Evolutionary conservation across 768 basidiomycete genomes (phyloP), one percentile per base, ranked within the genome.

Genomic region (Collybia mongolica): DNA sequence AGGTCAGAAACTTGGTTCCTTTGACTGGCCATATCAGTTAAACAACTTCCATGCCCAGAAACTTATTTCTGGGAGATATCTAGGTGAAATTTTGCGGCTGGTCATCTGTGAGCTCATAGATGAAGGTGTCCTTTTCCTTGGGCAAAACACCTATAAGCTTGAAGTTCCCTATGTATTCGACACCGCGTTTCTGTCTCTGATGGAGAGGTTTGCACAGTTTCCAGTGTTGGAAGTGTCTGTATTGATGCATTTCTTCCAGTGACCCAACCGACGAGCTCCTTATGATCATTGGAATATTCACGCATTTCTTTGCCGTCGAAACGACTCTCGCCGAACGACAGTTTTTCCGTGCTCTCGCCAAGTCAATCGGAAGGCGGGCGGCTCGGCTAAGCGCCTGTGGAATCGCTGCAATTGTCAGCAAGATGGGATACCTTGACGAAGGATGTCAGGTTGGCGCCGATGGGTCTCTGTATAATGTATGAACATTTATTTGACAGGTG

Each of bases 81-180:
- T 99, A 29, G 96, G 96, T 52, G 96, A 99, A 72, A 93, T 98
- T 59, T 79, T 98, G 57, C 87, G 96, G n/a, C 76, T 98, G 23
- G 87, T 98, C 57, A 81, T 99, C 52, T 90, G 87, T 63, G 96
- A 99, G 67, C 84, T 99, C 43, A 93, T 97, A 63, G 95, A 97
- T 63, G 89, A 94, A 57, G 97, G 96, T 69, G 90, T 95, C 17
- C 81, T 99, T 46, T 99, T 99, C 84, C 81, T 97, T 24, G 95
- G 97, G 20, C 96, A 99, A 70, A 93, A 96, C 67, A 97, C 96
- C 1, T 98, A 98, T 81, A 98, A 98, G 75, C 82, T 99, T 35
- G 95, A 98, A 70, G 90, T 81, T 56, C 83, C 93, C 17, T 94
- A 94, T 65, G 86, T 81, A 23, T 86, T 99, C 60, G 96, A 99